Evolutionary conservation across 495 filamentous ascomycete species (phyloP).

Genomic region (Pyronema omphalodes): DNA sequence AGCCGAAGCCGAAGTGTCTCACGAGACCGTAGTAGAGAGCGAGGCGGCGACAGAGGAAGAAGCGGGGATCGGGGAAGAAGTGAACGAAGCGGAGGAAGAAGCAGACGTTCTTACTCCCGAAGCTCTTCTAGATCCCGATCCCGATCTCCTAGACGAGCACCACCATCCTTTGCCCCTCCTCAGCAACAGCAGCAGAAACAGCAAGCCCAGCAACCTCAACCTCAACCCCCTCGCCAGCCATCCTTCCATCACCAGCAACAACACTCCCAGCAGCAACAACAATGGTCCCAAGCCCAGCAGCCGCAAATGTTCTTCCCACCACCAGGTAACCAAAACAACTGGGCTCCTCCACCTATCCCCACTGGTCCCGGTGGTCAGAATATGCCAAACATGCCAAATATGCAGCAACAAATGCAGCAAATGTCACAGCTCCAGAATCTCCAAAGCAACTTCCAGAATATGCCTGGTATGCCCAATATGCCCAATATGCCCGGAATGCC

Average conservation of each 20-base stretch:
- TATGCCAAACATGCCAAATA: neutral
- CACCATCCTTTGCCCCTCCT: too few relatives aligned
- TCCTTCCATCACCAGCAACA: neutral
- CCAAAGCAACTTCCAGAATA: neutral
- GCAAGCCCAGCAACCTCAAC: neutral
- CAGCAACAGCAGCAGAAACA: neutral
- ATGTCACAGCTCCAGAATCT: neutral
- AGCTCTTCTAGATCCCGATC: neutral
- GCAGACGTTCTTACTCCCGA: neutral
- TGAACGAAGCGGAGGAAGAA: neutral
- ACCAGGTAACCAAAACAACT: neutral
- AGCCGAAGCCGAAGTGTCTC: neutral
- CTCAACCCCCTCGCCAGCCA: neutral
- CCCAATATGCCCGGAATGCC: neutral
- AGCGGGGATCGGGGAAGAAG: neutral
- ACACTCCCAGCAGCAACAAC: neutral
- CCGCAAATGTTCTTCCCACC: neutral
- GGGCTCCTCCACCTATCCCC: too few relatives aligned
- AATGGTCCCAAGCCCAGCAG: neutral
- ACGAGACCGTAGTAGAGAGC: slow-evolving; percentile 5
- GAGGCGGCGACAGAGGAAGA: slow-evolving; percentile 4
- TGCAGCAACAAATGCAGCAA: slow-evolving; percentile 10
- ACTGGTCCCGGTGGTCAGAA: neutral
- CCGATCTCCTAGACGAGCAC: neutral
- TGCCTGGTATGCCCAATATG: neutral